These are phyloP conservation scores for Ilex asprella DNA, from an alignment of 257 asterid species.

Conservation along the genomic window DNA sequence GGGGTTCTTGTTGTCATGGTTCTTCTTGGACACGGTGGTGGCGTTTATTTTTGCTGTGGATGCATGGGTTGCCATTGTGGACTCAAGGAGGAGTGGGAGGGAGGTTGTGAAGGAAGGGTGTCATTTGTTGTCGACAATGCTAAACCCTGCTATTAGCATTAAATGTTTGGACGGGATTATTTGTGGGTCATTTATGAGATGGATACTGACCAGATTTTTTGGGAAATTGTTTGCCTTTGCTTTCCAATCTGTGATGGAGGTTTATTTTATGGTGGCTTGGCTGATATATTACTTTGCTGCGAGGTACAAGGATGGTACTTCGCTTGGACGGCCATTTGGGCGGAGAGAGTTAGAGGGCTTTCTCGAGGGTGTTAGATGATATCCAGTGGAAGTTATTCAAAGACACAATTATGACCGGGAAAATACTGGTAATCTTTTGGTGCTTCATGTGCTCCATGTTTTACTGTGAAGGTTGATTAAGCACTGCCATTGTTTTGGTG, in stretches of 20 bases:
- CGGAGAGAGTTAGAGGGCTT: slow-evolving; percentile 68
- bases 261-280: slow-evolving; percentile 81
- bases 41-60: slow-evolving; percentile 69
- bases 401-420: slow-evolving; percentile 22
- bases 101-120: slow-evolving; percentile 86
- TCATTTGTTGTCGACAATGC: slow-evolving; percentile 47
- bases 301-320: slow-evolving; percentile 55
- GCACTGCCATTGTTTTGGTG: slow-evolving; percentile 45
- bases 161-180: slow-evolving; percentile 69
- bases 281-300: slow-evolving; percentile 74
- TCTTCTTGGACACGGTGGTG: slow-evolving; percentile 57
- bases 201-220: slow-evolving; percentile 47
- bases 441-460: slow-evolving; percentile 26
- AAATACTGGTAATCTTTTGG: slow-evolving; percentile 33
- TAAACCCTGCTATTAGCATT: slow-evolving; percentile 59
- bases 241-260: slow-evolving; percentile 76
- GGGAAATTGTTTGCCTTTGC: slow-evolving; percentile 51
- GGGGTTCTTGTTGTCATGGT: slow-evolving; percentile 56
- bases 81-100: slow-evolving; percentile 77
- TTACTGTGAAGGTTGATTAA: slow-evolving; percentile 27
- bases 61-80: slow-evolving; percentile 80
- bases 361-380: slow-evolving; percentile 57
- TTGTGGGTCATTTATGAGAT: slow-evolving; percentile 69
- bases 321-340: slow-evolving; percentile 62
- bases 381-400: slow-evolving; percentile 13